Percentiles rank a stretch among this genome's conserved stretches.
Conservation (phyloP, 371 early-diverging fungal genomes). For the Apophysomyces sp. region DNA sequence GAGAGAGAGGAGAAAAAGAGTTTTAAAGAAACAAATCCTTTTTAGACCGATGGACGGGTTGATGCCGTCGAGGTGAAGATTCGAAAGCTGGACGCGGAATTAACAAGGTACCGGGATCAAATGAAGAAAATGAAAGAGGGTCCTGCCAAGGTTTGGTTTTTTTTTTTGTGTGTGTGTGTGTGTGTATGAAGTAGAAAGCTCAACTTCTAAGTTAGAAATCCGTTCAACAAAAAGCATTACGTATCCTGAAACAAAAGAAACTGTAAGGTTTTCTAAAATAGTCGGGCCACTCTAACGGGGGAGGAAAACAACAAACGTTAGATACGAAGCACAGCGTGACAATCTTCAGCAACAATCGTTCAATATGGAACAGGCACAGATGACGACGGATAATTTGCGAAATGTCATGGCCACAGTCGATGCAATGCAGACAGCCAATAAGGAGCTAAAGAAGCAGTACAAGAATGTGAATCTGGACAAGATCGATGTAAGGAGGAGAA, state of each 20-base stretch:
- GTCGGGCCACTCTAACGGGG: too few relatives aligned
- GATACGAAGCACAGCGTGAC: conserved; percentile 90
- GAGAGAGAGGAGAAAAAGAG: too few relatives aligned
- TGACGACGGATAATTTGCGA: conserved; percentile 93
- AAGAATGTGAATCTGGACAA: conserved; percentile 91
- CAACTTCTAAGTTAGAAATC: conserved; percentile 59
- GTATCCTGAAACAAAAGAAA: conserved; percentile 91
- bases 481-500: conserved; percentile 72
- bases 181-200: too few relatives aligned
- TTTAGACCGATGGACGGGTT: conserved; percentile 80
- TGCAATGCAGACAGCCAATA: conserved; percentile 93
- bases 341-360: conserved; percentile 93
- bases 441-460: conserved; percentile 92
- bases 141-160: conserved; percentile 90
- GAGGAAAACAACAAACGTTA: too few relatives aligned
- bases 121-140: conserved; percentile 93
- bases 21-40: background rate
- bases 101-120: conserved; percentile 88
- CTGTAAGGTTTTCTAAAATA: too few relatives aligned
- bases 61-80: conserved; percentile 92
- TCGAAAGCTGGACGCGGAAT: conserved; percentile 88
- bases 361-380: conserved; percentile 96
- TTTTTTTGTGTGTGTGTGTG: too few relatives aligned
- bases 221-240: conserved; percentile 87
- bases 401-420: conserved; percentile 92